Conservation (phyloP, 108 stramenopile genomes). For the Schizochytrium sp. region DNA sequence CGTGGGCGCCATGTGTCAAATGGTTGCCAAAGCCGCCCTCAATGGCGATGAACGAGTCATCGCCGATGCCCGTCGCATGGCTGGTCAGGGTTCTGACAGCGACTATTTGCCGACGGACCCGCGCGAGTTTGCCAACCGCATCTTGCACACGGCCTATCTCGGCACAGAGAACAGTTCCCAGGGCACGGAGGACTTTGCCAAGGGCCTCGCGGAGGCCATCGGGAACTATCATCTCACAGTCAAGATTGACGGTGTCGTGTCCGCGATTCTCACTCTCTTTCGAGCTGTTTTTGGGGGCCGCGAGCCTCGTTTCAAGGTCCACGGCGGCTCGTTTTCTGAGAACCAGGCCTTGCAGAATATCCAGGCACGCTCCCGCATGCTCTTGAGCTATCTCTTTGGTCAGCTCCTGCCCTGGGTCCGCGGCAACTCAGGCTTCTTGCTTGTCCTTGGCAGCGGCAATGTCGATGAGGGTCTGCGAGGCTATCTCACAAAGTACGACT, state of each 20-base stretch:
- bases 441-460: constrained; percentile 93
- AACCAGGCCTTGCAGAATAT: constrained; percentile 97
- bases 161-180: constrained; percentile 80
- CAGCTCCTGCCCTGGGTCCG: constrained; percentile 94
- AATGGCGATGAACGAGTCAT: constrained; percentile 54
- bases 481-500: constrained; percentile 99
- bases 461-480: constrained; percentile 96
- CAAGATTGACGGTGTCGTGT: constrained; percentile 78
- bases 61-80: constrained; percentile 55
- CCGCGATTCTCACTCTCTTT: constrained; percentile 74
- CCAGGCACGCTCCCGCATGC: constrained; percentile 94
- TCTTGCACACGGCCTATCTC: constrained; percentile 91
- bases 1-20: constrained; percentile 86
- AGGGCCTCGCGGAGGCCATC: constrained; percentile 69
- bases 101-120: constrained; percentile 63
- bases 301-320: constrained; percentile 64
- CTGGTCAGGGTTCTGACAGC: constrained; percentile 15
- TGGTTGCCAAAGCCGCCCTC: constrained; percentile 63
- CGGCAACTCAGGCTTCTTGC: constrained; percentile 64
- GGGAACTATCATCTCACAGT: constrained; percentile 81
- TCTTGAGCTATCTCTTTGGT: constrained; percentile 86
- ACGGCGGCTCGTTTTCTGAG: constrained; percentile 75
- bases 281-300: constrained; percentile 55
- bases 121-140: constrained; percentile 65
- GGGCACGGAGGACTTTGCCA: constrained; percentile 66